Evolutionary conservation across 1,284 basidiomycete species (phyloP).

Genomic region (Ustilago crameri): DNA sequence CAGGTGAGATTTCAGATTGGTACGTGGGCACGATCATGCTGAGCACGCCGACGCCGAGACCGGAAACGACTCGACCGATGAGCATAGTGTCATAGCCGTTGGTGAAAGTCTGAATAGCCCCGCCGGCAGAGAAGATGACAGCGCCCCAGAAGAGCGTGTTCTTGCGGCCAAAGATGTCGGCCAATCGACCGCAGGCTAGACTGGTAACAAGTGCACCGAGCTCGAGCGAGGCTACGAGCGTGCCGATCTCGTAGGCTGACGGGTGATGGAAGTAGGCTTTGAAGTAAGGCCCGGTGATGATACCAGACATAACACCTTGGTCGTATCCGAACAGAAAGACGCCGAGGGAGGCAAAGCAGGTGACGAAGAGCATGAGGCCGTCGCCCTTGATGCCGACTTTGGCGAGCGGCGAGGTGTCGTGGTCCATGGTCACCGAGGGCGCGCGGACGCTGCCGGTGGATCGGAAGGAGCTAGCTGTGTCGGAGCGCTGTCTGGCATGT

Average conservation of each 20-base stretch:
- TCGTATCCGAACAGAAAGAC: conserved; percentile 80
- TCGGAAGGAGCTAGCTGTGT: conserved; percentile 28
- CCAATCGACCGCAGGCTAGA: conserved; percentile 84
- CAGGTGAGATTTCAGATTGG: conserved; percentile 94
- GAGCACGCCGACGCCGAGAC: conserved; percentile 91
- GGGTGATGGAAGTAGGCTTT: conserved; percentile 75
- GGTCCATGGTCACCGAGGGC: conserved; percentile 35
- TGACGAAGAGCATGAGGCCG: conserved; percentile 65
- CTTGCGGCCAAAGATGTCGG: conserved; percentile 86
- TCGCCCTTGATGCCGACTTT: conserved; percentile 61
- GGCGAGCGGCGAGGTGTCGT: conserved; percentile 54
- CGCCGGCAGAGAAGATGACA: conserved; percentile 85
- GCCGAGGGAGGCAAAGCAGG: conserved; percentile 85
- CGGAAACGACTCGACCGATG: conserved; percentile 84
- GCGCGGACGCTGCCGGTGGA: conserved; percentile 39
- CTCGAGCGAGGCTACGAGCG: conserved; percentile 82
- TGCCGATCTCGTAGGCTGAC: conserved; percentile 74
- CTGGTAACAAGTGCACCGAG: conserved; percentile 85
- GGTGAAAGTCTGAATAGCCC: conserved; percentile 88
- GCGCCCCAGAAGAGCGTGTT: conserved; percentile 89
- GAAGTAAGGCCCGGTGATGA: conserved; percentile 94
- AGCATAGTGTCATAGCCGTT: conserved; percentile 87
- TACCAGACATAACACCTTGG: conserved; percentile 72
- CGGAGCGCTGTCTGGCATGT: conserved; percentile 24
- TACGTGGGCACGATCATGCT: conserved; percentile 94